Conservation (phyloP, 2,329 filamentous ascomycete species). For the Ophiostoma pallidulum region DNA sequence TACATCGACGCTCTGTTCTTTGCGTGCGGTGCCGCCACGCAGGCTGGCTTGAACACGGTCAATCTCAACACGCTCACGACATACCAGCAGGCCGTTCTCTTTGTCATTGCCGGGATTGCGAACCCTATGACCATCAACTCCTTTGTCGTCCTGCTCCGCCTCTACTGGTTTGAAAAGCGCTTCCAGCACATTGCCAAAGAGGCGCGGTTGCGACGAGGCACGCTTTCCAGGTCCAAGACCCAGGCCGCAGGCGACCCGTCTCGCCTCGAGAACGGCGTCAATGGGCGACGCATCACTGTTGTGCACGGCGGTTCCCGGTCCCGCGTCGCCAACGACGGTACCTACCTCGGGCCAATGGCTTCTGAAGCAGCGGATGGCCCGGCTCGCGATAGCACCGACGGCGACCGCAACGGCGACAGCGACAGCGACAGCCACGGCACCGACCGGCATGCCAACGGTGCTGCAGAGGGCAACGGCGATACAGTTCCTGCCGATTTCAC, state of each 20-base stretch:
- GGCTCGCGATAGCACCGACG: neutral
- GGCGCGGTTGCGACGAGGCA: conserved; percentile 55
- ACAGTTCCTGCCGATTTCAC: conserved; percentile 3
- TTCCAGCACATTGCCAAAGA: conserved; percentile 78
- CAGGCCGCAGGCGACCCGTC: conserved; percentile 34
- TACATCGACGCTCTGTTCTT: conserved; percentile 92
- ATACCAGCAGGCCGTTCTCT: conserved; percentile 66
- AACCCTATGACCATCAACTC: conserved; percentile 81
- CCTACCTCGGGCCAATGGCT: conserved; percentile 33
- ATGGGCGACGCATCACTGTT: conserved; percentile 56
- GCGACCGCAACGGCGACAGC: neutral
- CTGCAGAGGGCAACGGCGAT: neutral
- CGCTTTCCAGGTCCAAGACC: conserved; percentile 52
- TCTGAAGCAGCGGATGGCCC: conserved; percentile 1
- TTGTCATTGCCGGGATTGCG: conserved; percentile 59
- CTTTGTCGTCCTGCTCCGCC: conserved; percentile 78
- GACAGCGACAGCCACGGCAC: neutral
- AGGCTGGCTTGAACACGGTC: conserved; percentile 83
- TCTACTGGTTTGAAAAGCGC: conserved; percentile 97
- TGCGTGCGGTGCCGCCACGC: conserved; percentile 74
- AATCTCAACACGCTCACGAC: conserved; percentile 58
- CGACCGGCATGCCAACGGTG: neutral
- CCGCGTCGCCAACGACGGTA: conserved; percentile 53
- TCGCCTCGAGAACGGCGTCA: conserved; percentile 53
- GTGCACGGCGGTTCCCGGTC: conserved; percentile 47